Base-by-base conservation (phyloP, 202 grass and related monocot genomes). In the Zoysia matrella region DNA sequence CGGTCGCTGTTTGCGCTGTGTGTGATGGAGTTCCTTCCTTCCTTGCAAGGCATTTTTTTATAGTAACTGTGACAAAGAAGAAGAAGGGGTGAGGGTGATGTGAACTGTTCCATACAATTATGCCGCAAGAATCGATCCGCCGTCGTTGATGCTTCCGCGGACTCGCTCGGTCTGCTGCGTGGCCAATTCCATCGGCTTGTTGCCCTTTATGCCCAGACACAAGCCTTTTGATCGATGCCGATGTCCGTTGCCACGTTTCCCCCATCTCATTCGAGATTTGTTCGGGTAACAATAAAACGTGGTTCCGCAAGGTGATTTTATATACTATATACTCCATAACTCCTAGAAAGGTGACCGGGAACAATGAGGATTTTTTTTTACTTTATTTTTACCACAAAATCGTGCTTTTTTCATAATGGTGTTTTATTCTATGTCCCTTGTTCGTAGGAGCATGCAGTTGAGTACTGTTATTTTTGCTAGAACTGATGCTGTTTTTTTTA, bases 11-110 rank as follows among this genome's bases (percentile, higher is more conserved):
- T 36, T 36, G 30, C 30, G 62, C 2, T 3, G 75, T 9, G 61
- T 62, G 69, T 36, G 67, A 45, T 85, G 39, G 72, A 65, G 82
- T 85, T 11, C 77, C 70, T 84, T 84, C 75, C 82, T 84, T 84
- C 75, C 82, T 84, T 85, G 63, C 86, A 89, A 81, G 86, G 76
- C 65, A 84, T 36, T 36, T 36, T 36, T 36, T 36, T 36, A 36
- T 36, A 36, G 30, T 36, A 36, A 36, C 30, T 36, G 30, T 36
- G 30, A 36, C 30, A 36, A 36, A 36, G 30, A 36, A 36, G 30
- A 36, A 42, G 8, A 44, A 3, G 10, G 6, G 45, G 30, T 36
- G 30, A 36, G 42, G 51, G 61, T 79, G 41, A 74, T 75, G 69
- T 9, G 67, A 83, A 74, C 61, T 18, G 80, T 41, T 36, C 30